Percentiles rank a stretch among this genome's conserved stretches.
Evolutionary conservation across 2,329 filamentous ascomycete genomes (phyloP).

Genomic region (Ophiostoma sp.): DNA sequence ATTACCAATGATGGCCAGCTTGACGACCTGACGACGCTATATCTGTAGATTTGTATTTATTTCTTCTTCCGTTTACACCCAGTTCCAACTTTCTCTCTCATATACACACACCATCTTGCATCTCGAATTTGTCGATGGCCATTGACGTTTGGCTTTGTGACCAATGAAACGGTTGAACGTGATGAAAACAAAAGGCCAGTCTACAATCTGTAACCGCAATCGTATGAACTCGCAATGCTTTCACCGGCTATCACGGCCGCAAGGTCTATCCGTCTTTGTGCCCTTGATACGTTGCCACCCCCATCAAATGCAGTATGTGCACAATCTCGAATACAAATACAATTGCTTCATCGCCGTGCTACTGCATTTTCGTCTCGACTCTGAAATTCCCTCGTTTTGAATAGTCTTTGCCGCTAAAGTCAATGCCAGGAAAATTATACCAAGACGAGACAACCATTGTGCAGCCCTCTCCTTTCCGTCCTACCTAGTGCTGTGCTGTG

Average conservation of each 20-base stretch:
- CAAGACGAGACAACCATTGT: neutral
- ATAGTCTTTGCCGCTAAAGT: neutral
- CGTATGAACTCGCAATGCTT: no score
- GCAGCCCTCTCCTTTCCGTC: neutral
- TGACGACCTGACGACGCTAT: conserved; percentile 11
- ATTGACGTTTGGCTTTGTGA: no score
- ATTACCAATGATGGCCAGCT: neutral
- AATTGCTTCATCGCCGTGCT: neutral
- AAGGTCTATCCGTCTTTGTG: no score
- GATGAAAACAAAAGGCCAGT: no score
- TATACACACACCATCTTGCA: neutral
- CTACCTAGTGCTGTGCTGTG: neutral
- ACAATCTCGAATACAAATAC: neutral
- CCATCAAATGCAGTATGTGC: neutral
- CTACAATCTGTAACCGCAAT: no score
- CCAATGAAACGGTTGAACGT: no score
- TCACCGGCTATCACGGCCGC: no score
- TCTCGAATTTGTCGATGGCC: no score
- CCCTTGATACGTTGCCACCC: neutral
- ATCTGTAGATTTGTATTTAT: conserved; percentile 20
- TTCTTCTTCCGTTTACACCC: neutral
- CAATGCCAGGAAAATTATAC: neutral
- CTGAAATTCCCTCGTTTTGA: neutral
- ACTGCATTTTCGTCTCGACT: neutral
- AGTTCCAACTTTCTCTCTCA: neutral